Evolutionary conservation across 2,329 filamentous ascomycete genomes (phyloP).

Genomic region (Hypoxylon sp.): DNA sequence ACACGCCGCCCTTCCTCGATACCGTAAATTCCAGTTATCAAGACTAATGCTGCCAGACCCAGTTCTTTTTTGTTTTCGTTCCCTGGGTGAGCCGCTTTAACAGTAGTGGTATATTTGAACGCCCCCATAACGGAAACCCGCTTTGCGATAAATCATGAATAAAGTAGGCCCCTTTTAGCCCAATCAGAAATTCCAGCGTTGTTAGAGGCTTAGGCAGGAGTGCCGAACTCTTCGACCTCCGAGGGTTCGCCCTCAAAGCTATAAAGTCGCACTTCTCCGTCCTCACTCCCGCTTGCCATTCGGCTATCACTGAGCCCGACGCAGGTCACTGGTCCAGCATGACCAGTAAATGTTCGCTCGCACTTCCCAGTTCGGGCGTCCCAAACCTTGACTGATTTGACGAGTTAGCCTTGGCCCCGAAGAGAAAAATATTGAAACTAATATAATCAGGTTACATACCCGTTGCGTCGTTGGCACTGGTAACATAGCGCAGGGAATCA

Average conservation of each 20-base stretch:
- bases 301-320: slow-evolving; percentile 90
- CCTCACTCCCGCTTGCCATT: slow-evolving; percentile 92
- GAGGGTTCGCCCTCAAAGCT: slow-evolving; percentile 71
- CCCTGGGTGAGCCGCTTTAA: slow-evolving; percentile 23
- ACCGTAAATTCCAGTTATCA: slow-evolving; percentile 11
- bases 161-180: slow-evolving; percentile 13
- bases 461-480: slow-evolving; percentile 87
- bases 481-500: slow-evolving; percentile 88
- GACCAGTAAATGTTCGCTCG: slow-evolving; percentile 91
- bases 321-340: slow-evolving; percentile 91
- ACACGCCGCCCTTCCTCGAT: slow-evolving; percentile 23
- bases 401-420: slow-evolving; percentile 8
- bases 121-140: slow-evolving; percentile 26
- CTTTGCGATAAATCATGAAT: slow-evolving; percentile 27
- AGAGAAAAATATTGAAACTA: neutral
- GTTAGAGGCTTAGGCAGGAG: slow-evolving; percentile 57
- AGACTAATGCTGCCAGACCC: slow-evolving; percentile 7
- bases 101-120: slow-evolving; percentile 38
- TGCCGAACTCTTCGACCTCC: slow-evolving; percentile 63
- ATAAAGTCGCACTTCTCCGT: slow-evolving; percentile 89
- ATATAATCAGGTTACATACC: slow-evolving; percentile 23
- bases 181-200: neutral
- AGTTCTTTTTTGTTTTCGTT: slow-evolving; percentile 19
- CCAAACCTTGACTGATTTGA: slow-evolving; percentile 85
- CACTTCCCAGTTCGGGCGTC: slow-evolving; percentile 91